Evolutionary conservation across 768 basidiomycete genomes (phyloP).

Genomic region (Phylloporus arenicola): DNA sequence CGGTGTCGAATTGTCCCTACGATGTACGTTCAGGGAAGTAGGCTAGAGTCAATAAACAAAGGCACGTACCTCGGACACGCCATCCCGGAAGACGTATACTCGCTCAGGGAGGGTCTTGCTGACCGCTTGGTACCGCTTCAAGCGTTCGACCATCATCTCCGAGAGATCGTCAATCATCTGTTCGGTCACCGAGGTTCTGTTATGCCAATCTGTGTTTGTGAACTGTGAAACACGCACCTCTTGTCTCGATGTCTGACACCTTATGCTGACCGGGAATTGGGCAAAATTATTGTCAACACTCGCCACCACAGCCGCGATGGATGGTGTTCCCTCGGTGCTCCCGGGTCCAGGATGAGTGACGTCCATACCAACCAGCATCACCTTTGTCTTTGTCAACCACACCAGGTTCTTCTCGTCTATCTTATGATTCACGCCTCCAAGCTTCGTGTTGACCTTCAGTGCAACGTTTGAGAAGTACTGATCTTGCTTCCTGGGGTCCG

Average conservation of each 20-base stretch:
- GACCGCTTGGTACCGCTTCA: slow-evolving; percentile 50
- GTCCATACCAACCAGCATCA: slow-evolving; percentile 84
- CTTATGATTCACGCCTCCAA: slow-evolving; percentile 79
- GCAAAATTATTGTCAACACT: slow-evolving; percentile 65
- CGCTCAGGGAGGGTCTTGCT: slow-evolving; percentile 59
- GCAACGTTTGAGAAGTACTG: slow-evolving; percentile 83
- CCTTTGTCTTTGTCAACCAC: slow-evolving; percentile 63
- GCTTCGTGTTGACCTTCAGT: slow-evolving; percentile 77
- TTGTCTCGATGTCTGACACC: slow-evolving; percentile 47
- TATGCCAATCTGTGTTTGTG: not conserved
- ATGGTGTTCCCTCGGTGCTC: slow-evolving; percentile 67
- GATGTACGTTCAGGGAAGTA: not conserved
- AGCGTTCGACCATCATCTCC: slow-evolving; percentile 67
- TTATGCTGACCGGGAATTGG: slow-evolving; percentile 72
- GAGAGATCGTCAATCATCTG: slow-evolving; percentile 69
- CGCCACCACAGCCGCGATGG: slow-evolving; percentile 79
- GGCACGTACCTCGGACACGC: slow-evolving; percentile 65
- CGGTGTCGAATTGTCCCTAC: slow-evolving; percentile 69
- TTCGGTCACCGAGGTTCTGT: not conserved
- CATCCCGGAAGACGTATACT: slow-evolving; percentile 72
- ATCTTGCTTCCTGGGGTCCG: slow-evolving; percentile 52
- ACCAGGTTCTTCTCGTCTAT: slow-evolving; percentile 49
- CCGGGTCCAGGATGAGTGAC: slow-evolving; percentile 75
- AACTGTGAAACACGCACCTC: slow-evolving; percentile 16
- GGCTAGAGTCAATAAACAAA: not conserved